Conservation (phyloP, 2,329 filamentous ascomycete species). For the Aspergillus hortae region DNA sequence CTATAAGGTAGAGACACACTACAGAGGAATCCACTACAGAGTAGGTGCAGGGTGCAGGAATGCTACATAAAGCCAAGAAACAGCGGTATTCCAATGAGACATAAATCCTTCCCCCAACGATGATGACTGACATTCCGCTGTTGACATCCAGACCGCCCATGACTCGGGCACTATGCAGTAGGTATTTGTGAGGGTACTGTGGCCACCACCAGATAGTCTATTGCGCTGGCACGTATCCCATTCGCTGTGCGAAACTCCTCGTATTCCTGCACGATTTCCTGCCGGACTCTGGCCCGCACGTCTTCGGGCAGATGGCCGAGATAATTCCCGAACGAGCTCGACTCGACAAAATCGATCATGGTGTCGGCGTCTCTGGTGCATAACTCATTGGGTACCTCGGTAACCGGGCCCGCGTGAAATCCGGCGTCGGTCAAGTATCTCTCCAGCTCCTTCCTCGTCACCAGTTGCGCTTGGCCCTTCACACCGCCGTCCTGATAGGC, state of each 20-base stretch:
- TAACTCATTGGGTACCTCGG: background rate
- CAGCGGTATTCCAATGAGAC: no score
- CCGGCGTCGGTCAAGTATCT: background rate
- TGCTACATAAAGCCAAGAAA: no score
- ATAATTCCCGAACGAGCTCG: background rate
- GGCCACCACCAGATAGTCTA: background rate
- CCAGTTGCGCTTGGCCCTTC: background rate
- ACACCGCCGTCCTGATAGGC: background rate
- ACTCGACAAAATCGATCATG: background rate
- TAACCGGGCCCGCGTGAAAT: background rate
- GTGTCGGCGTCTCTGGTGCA: background rate
- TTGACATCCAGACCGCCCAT: no score
- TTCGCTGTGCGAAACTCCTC: background rate
- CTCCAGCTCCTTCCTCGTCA: background rate
- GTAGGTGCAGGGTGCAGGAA: no score
- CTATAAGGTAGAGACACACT: no score
- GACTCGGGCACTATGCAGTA: no score
- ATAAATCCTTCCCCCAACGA: no score
- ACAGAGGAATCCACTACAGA: no score
- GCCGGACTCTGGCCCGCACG: background rate
- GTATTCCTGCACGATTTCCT: background rate
- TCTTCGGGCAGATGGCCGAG: background rate
- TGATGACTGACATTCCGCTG: no score
- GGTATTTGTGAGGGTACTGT: no score
- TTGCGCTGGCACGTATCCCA: background rate